phyloP scores from a whole-genome alignment of 805 yeast species.

The Schwanniomyces sp. region DNA sequence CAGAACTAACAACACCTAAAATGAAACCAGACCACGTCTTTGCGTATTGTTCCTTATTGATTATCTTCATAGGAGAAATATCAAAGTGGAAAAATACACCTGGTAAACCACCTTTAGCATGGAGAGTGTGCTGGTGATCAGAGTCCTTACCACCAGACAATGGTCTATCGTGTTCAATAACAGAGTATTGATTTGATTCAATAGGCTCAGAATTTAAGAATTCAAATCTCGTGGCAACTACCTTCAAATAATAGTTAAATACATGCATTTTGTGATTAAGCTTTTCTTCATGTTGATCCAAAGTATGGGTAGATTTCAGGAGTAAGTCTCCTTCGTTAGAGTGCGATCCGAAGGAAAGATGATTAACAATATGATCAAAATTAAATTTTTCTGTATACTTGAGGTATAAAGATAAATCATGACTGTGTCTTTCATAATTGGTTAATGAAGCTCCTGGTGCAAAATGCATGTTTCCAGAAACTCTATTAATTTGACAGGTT shows the following conservation, averaged over 20 bases:
- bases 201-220: slow-evolving; percentile 48
- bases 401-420: slow-evolving; percentile 76
- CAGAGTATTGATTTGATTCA: slow-evolving; percentile 89
- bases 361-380: slow-evolving; percentile 76
- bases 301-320: slow-evolving; percentile 56
- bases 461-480: slow-evolving; percentile 89
- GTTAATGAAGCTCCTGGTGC: slow-evolving; percentile 88
- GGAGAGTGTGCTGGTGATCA: slow-evolving; percentile 86
- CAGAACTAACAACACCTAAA: slow-evolving; percentile 78
- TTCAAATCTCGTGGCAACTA: slow-evolving; percentile 87
- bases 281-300: slow-evolving; percentile 51
- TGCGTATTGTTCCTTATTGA: slow-evolving; percentile 72
- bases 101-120: slow-evolving; percentile 84
- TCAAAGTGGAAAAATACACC: slow-evolving; percentile 88
- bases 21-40: slow-evolving; percentile 83
- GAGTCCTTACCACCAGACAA: slow-evolving; percentile 82
- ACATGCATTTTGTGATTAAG: slow-evolving; percentile 56
- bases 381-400: slow-evolving; percentile 58
- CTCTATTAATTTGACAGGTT: slow-evolving; percentile 73
- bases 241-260: slow-evolving; percentile 79
- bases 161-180: slow-evolving; percentile 85
- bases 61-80: slow-evolving; percentile 88
- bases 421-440: slow-evolving; percentile 64
- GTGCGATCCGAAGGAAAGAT: slow-evolving; percentile 79
- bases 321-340: slow-evolving; percentile 33